These are phyloP conservation scores for Hygrophorus pudorinus DNA, from an alignment of 768 basidiomycete species.

Conservation along the genomic window DNA sequence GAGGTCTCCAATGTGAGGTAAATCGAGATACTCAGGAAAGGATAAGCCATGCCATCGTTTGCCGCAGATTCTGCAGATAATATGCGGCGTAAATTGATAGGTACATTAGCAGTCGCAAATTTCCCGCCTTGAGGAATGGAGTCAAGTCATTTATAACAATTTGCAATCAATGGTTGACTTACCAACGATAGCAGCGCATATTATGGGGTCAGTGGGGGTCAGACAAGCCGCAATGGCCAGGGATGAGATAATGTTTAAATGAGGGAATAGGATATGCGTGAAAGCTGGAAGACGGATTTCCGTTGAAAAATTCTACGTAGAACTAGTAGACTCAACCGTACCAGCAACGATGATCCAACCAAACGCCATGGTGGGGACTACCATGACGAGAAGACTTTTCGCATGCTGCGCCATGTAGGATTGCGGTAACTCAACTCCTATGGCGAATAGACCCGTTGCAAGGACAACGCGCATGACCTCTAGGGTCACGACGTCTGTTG, in stretches of 20 bases:
- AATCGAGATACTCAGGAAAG: conserved; percentile 78
- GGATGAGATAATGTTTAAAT: conserved; percentile 37
- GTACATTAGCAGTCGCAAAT: conserved; percentile 62
- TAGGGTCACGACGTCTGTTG: conserved; percentile 56
- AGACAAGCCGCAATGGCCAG: conserved; percentile 84
- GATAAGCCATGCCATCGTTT: conserved; percentile 94
- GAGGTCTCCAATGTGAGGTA: conserved; percentile 73
- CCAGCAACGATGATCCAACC: conserved; percentile 76
- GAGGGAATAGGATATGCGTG: conserved; percentile 38
- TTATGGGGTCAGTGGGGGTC: conserved; percentile 92
- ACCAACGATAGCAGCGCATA: conserved; percentile 78
- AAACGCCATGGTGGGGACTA: conserved; percentile 78
- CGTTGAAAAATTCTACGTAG: neutral
- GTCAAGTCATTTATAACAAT: conserved; percentile 2
- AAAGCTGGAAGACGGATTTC: conserved; percentile 41
- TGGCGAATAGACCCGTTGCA: conserved; percentile 86
- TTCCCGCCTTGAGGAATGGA: conserved; percentile 41
- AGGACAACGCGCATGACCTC: conserved; percentile 86
- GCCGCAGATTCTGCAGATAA: conserved; percentile 86
- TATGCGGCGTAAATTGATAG: conserved; percentile 17
- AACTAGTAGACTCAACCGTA: conserved; percentile 17
- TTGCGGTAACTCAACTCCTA: conserved; percentile 86
- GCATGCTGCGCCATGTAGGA: conserved; percentile 78
- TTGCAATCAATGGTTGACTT: conserved; percentile 10
- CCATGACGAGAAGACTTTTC: conserved; percentile 56